Percentiles rank a stretch among this genome's conserved stretches.
These are phyloP conservation scores for Phialocephala sp. DNA, from an alignment of 2,329 filamentous ascomycete species.

Conservation along the genomic window DNA sequence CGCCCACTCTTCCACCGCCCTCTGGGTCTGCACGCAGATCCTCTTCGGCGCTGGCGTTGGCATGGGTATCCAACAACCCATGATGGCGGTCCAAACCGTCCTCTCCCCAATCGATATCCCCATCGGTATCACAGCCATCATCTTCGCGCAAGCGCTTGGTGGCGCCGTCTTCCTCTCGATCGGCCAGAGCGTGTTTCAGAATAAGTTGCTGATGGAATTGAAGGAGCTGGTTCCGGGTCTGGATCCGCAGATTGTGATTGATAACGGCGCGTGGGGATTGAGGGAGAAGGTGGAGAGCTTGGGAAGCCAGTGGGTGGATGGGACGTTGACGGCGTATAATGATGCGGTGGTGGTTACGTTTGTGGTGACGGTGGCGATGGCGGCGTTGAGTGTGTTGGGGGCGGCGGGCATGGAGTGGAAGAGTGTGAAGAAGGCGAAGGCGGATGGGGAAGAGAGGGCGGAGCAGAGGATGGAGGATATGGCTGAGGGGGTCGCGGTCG, in stretches of 20 bases:
- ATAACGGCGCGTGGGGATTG: background rate
- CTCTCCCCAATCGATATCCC: conserved; percentile 37
- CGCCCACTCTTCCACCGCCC: conserved; percentile 40
- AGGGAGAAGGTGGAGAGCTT: background rate
- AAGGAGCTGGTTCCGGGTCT: background rate
- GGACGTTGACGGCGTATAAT: conserved; percentile 1
- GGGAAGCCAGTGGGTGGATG: background rate
- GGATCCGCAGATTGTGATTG: conserved; percentile 4
- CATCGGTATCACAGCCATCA: conserved; percentile 42
- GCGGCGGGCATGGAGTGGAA: background rate
- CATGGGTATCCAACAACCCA: conserved; percentile 40
- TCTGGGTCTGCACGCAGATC: conserved; percentile 45
- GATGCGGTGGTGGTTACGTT: conserved; percentile 1
- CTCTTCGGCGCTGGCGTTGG: conserved; percentile 40
- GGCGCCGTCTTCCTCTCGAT: conserved; percentile 42
- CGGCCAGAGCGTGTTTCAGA: background rate
- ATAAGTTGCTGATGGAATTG: background rate
- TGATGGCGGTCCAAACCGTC: conserved; percentile 38
- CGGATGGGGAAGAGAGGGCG: background rate
- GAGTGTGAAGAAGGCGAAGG: background rate
- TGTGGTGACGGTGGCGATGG: background rate
- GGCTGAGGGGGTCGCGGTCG: background rate
- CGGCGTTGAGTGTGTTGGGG: background rate
- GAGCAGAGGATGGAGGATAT: conserved; percentile 2
- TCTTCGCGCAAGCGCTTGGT: conserved; percentile 46